Evolutionary conservation across 2,329 filamentous ascomycete genomes (phyloP), one percentile per base, ranked within the genome.

Genomic region (Colletotrichum horii): DNA sequence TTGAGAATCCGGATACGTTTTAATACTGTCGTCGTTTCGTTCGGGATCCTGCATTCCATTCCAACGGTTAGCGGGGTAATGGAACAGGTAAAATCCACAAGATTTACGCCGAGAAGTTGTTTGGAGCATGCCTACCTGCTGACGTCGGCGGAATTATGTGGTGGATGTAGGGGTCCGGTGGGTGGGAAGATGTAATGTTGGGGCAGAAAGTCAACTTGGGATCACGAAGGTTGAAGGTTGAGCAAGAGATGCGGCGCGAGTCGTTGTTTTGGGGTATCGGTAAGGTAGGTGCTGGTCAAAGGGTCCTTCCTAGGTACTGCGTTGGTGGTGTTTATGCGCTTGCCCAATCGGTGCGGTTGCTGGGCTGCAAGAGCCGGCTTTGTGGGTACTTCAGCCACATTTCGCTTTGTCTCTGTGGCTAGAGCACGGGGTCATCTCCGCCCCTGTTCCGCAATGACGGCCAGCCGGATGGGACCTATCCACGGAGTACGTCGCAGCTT

Each of bases 61-160:
- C 84, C 84, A 84, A 75, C 70, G 77, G 84, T 86, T 84, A 86
- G 84, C 84, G 82, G 83, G 84, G 84, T 83, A 83, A 85, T 84
- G 77, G 71, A 64, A 75, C 71, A 76, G n/a, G 55, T 62, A 72
- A 61, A 75, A 43, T 61, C 43, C 60, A 26, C 24, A 24, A 66
- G 36, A 60, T 28, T 8, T 43, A 24, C 55, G 55, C 58, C 36
- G 66, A 67, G 56, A 60, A 24, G 64, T 65, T 65, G 43, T 19
- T 56, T 19, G 24, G 22, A 24, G 32, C 66, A 58, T 71, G 71
- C 74, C 70, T 75, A 56, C n/a, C 19, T 64, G 34, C 58, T 74
- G 74, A 66, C 70, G 48, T 74, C 43, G 38, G 16, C 48, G 56
- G 34, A 24, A 36, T 26, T 70, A 11, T 26, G 12, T 24, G 28